Evolutionary conservation across 352 stramenopile species (phyloP), one percentile per base, ranked within the genome.

Genomic region (Phytophthora fragariaefolia): DNA sequence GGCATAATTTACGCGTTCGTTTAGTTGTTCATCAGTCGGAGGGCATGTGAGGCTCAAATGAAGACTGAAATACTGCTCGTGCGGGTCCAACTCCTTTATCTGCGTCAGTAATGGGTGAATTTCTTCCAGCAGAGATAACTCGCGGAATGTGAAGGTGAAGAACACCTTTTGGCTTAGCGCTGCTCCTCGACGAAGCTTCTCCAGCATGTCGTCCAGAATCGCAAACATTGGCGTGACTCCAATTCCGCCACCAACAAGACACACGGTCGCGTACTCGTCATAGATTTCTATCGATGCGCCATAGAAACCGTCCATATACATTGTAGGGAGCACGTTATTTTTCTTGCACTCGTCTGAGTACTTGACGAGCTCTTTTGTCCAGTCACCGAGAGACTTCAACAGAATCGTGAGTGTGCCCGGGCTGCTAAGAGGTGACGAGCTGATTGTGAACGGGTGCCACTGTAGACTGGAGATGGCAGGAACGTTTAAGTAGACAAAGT

Each of bases 261-360:
- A 80, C 12, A 87, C 17, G 0, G 66, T 80, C 17, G 51, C 27
- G 49, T 77, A 83, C 23, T 76, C 34, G 2, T 70, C 48, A 52
- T 83, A 79, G 7, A 28, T 18, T 15, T 70, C 58, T n/a, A 82
- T 34, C 23, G 76, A 82, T 10, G 62, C 27, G 12, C 70, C 73
- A 57, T 87, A 87, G 65, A 64, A 83, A 13, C 74, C 79, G 43
- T 85, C 76, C 56, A 83, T 68, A 27, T 82, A 77, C 13, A 85
- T 43, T 17, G 59, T 58, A 1, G 79, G 76, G 4, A 60, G 26
- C 0, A 51, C 23, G 12, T 60, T 18, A 13, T 67, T 40, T 3
- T 28, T 18, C 15, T 68, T 34, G 51, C 69, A 80, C 10, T 66
- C n/a, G 0, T 73, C 26, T 1, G 71, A 58, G 47, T 82, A 63